Conservation (phyloP, 2,329 filamentous ascomycete genomes). For the Alternaria conjuncta region DNA sequence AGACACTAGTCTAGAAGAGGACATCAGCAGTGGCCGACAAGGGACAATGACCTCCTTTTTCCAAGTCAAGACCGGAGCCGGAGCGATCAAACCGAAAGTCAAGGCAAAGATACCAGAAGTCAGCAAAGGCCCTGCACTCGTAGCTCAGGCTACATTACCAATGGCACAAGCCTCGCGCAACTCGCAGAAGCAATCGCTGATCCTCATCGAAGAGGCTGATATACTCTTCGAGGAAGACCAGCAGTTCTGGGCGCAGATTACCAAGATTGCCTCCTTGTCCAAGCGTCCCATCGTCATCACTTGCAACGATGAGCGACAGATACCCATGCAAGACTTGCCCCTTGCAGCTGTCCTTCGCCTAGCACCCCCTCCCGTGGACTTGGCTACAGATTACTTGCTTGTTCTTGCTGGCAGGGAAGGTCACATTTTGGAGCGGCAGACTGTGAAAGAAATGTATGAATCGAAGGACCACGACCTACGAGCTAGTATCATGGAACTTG, state of each 20-base stretch:
- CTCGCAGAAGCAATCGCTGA: constrained; percentile 87
- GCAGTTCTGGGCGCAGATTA: constrained; percentile 87
- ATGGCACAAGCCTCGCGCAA: constrained; percentile 39
- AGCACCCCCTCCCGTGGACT: constrained; percentile 66
- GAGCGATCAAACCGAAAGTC: constrained; percentile 26
- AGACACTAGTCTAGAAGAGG: constrained; percentile 59
- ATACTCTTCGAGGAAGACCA: constrained; percentile 94
- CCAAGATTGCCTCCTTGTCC: constrained; percentile 78
- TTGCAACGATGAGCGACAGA: constrained; percentile 86
- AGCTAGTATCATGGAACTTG: constrained; percentile 80
- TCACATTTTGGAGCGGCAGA: constrained; percentile 73
- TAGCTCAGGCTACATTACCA: constrained; percentile 31
- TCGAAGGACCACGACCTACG: constrained; percentile 76
- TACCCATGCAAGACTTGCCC: constrained; percentile 76
- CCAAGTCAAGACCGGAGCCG: constrained; percentile 51
- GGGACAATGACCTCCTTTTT: constrained; percentile 84
- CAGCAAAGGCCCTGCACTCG: constrained; percentile 19
- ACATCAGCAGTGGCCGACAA: constrained; percentile 73
- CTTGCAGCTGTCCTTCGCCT: constrained; percentile 86
- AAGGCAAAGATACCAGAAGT: constrained; percentile 18
- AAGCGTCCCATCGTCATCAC: constrained; percentile 94
- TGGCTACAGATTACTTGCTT: constrained; percentile 80
- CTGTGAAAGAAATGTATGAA: constrained; percentile 73
- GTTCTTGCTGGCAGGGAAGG: constrained; percentile 88
- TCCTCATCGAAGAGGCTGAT: constrained; percentile 92